Conservation (phyloP, 2,329 filamentous ascomycete species). For the Elsinoe arachidis region DNA sequence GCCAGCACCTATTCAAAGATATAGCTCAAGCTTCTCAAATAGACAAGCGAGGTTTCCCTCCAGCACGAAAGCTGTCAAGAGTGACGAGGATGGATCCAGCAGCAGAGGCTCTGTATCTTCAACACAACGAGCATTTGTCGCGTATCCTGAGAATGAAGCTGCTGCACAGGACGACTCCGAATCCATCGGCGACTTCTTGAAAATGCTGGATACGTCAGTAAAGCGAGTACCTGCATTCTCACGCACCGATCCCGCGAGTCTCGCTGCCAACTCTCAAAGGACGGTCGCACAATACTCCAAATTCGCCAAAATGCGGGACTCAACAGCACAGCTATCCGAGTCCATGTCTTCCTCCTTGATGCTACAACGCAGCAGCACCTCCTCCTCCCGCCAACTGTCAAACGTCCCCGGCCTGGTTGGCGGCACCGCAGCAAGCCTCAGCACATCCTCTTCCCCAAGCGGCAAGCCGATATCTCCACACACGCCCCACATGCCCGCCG, state of each 20-base stretch:
- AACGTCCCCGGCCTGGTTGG: conserved; percentile 53
- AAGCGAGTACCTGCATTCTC: conserved; percentile 81
- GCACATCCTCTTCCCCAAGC: conserved; percentile 80
- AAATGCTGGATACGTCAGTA: conserved; percentile 72
- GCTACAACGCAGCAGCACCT: conserved; percentile 71
- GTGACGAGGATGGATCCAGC: conserved; percentile 65
- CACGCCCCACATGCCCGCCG: conserved; percentile 85
- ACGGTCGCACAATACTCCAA: conserved; percentile 73
- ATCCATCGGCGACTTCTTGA: conserved; percentile 87
- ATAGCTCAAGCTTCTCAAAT: conserved; percentile 91
- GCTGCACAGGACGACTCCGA: conserved; percentile 75
- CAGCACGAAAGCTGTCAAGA: conserved; percentile 56
- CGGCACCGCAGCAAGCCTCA: conserved; percentile 55
- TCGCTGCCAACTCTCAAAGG: conserved; percentile 55
- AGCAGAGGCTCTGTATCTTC: conserved; percentile 70
- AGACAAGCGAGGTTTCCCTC: conserved; percentile 70
- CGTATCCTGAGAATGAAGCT: conserved; percentile 60
- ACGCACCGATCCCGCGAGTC: conserved; percentile 44
- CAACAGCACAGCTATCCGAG: conserved; percentile 79
- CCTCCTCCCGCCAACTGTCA: conserved; percentile 64
- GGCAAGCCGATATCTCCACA: conserved; percentile 77
- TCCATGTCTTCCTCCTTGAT: conserved; percentile 87
- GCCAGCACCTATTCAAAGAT: conserved; percentile 67
- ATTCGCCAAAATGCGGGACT: conserved; percentile 83
- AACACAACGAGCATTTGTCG: conserved; percentile 63